Evolutionary conservation across 352 stramenopile species (phyloP).

Genomic region (Pythium aristosporum): DNA sequence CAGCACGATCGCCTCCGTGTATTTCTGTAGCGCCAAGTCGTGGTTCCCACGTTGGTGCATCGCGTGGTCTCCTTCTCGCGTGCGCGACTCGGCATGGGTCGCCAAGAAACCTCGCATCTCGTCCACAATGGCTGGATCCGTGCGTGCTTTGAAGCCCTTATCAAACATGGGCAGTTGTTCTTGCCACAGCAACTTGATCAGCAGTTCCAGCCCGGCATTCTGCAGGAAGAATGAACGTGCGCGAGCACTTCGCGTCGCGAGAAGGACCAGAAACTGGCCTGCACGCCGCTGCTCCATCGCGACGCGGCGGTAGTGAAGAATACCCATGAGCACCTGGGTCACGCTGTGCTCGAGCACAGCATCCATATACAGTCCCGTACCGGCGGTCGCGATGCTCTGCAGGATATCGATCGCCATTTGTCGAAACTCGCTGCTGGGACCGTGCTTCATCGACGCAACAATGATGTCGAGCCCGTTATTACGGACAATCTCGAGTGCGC

Average conservation of each 20-base stretch:
- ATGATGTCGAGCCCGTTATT: slow-evolving; percentile 26
- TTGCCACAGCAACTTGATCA: slow-evolving; percentile 26
- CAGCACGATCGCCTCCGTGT: slow-evolving; percentile 27
- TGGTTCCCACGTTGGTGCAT: slow-evolving; percentile 9
- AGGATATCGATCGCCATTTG: slow-evolving; percentile 23
- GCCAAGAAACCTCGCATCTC: slow-evolving; percentile 25
- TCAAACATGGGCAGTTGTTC: slow-evolving; percentile 24
- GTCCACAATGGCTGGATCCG: slow-evolving; percentile 4
- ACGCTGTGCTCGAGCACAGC: slow-evolving; percentile 26
- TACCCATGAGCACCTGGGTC: slow-evolving; percentile 23
- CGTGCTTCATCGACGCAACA: slow-evolving; percentile 27
- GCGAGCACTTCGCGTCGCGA: slow-evolving; percentile 18
- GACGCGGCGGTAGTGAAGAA: slow-evolving; percentile 24
- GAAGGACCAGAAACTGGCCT: slow-evolving; percentile 22
- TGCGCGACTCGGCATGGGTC: slow-evolving; percentile 16
- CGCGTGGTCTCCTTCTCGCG: slow-evolving; percentile 16
- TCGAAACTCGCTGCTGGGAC: slow-evolving; percentile 26
- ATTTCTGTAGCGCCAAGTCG: slow-evolving; percentile 23
- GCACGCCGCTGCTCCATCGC: slow-evolving; percentile 24
- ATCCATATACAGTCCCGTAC: slow-evolving; percentile 21
- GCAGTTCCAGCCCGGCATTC: slow-evolving; percentile 22
- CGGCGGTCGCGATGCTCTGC: slow-evolving; percentile 22
- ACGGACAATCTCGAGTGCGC: slow-evolving; percentile 17
- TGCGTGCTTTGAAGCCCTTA: slow-evolving; percentile 11
- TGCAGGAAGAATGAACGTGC: slow-evolving; percentile 25